Percentiles rank a stretch among this genome's conserved stretches.
Evolutionary conservation across 148 eudicot genomes (phyloP).

Genomic region (Polygonum aviculare): DNA sequence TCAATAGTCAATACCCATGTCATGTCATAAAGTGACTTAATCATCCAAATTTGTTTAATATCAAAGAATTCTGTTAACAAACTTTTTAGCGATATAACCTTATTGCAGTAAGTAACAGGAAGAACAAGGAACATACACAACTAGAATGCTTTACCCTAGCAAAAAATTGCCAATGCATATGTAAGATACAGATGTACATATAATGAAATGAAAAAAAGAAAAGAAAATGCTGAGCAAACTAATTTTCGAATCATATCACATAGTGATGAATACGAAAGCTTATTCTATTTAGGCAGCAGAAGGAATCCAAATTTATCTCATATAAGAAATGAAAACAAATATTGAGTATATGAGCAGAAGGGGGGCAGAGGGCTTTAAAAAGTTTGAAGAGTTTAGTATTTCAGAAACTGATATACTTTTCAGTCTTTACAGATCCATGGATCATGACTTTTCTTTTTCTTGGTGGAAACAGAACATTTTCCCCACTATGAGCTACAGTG

Average conservation of each 20-base stretch:
- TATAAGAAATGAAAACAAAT: background rate
- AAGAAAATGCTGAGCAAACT: background rate
- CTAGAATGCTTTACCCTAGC: background rate
- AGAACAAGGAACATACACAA: background rate
- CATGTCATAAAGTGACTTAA: background rate
- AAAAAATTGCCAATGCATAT: background rate
- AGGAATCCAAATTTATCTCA: background rate
- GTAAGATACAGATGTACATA: background rate
- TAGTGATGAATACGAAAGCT: background rate
- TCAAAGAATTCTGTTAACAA: background rate
- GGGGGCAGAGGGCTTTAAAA: background rate
- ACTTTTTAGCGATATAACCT: background rate
- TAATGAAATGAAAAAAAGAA: background rate
- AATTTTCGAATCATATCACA: background rate
- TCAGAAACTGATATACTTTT: background rate
- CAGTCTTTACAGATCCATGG: background rate
- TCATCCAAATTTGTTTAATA: background rate
- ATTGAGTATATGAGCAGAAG: background rate
- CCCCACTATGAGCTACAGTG: background rate
- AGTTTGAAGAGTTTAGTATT: background rate
- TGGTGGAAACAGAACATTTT: background rate
- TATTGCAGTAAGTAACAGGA: background rate
- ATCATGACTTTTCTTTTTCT: background rate
- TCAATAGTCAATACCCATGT: background rate
- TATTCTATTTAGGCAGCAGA: background rate